Conservation (phyloP, 345 rosid genomes). For the Noccaea bulbosa region DNA sequence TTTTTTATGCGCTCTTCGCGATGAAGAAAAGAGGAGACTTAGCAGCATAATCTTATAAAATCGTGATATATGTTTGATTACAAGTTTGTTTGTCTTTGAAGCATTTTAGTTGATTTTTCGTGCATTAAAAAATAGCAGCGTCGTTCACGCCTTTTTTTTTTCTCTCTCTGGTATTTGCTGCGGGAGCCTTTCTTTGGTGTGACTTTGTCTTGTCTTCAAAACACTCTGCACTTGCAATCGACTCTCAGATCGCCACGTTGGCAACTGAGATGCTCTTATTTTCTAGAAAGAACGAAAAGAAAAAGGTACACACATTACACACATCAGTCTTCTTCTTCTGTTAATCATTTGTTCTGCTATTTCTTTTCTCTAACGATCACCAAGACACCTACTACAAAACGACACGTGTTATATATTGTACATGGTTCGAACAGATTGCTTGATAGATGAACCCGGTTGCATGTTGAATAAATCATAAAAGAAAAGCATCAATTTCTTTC, state of each 20-base stretch:
- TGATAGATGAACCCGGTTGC: no score
- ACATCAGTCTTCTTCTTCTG: constrained; percentile 41
- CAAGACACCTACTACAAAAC: background rate
- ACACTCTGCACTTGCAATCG: constrained; percentile 37
- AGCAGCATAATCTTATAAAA: background rate
- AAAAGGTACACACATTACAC: background rate
- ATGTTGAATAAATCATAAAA: no score
- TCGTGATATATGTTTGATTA: background rate
- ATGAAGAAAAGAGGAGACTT: background rate
- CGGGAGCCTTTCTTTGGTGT: constrained; percentile 12
- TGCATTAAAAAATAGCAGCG: constrained; percentile 25
- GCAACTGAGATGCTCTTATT: constrained; percentile 17
- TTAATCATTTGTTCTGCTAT: constrained; percentile 28
- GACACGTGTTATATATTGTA: constrained; percentile 1
- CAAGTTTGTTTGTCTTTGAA: constrained; percentile 2
- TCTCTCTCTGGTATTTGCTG: constrained; percentile 28
- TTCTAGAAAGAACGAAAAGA: background rate
- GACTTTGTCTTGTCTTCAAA: constrained; percentile 27
- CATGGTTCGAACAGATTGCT: background rate
- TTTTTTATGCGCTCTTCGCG: background rate
- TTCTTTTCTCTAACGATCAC: background rate
- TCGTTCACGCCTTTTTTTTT: constrained; percentile 31
- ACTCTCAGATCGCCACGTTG: constrained; percentile 26
- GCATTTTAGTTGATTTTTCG: constrained; percentile 31
- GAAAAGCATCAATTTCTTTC: no score